Evolutionary conservation across 164 flowering plant species (phyloP).

Genomic region (Aristolochia californica): DNA sequence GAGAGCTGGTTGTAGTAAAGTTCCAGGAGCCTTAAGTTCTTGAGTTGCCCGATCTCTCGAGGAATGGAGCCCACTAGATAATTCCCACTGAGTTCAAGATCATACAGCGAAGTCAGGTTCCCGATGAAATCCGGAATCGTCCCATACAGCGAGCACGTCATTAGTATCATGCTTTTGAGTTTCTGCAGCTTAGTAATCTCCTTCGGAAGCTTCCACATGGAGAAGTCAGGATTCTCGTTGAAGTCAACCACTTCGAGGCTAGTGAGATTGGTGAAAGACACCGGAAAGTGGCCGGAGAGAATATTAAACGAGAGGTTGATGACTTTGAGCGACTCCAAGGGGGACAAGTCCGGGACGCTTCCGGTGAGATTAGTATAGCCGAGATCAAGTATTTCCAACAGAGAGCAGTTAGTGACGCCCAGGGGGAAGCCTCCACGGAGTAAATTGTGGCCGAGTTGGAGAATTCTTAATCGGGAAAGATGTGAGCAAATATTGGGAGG

Average conservation of each 20-base stretch:
- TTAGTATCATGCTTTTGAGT: slow-evolving; percentile 40
- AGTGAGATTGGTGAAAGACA: slow-evolving; percentile 59
- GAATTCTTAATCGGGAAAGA: slow-evolving; percentile 45
- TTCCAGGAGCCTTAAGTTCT: slow-evolving; percentile 52
- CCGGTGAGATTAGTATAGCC: slow-evolving; percentile 29
- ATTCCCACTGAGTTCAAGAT: slow-evolving; percentile 75
- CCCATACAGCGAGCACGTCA: slow-evolving; percentile 54
- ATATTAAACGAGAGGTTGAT: slow-evolving; percentile 61
- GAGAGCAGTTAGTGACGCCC: slow-evolving; percentile 49
- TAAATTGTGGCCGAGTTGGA: slow-evolving; percentile 36
- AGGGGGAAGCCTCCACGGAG: slow-evolving; percentile 44
- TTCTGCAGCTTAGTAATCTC: slow-evolving; percentile 35
- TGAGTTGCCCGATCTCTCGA: slow-evolving; percentile 45
- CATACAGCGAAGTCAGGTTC: slow-evolving; percentile 63
- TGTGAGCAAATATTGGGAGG: slow-evolving; percentile 55
- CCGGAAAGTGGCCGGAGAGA: slow-evolving; percentile 63
- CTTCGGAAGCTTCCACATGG: slow-evolving; percentile 54
- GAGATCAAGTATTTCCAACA: slow-evolving; percentile 58
- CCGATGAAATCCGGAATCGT: slow-evolving; percentile 59
- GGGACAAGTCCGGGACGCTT: slow-evolving; percentile 50
- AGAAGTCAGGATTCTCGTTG: slow-evolving; percentile 44
- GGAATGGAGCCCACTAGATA: slow-evolving; percentile 56
- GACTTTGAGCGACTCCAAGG: slow-evolving; percentile 32
- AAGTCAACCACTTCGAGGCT: slow-evolving; percentile 53
- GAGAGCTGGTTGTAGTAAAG: slow-evolving; percentile 65